Evolutionary conservation across 345 rosid species (phyloP).

Genomic region (Melastoma malabathricum): DNA sequence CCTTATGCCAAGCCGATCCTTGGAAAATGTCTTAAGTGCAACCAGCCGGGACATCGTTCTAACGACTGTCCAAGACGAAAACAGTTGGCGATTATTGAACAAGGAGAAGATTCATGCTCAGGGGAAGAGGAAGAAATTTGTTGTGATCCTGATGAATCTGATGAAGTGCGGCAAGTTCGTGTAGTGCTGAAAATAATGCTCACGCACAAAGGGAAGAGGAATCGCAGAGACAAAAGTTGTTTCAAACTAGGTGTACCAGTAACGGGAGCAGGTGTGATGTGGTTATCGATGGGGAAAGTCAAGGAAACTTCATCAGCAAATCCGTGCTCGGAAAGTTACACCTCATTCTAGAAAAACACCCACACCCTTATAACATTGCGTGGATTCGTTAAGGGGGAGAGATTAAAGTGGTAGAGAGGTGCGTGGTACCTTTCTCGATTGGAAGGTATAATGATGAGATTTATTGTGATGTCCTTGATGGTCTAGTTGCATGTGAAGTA

Average conservation of each 20-base stretch:
- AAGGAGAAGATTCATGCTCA: neutral
- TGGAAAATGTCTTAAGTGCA: neutral
- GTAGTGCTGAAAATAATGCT: neutral
- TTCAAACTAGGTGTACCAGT: neutral
- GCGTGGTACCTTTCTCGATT: neutral
- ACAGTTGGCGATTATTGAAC: neutral
- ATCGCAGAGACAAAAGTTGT: neutral
- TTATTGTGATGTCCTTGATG: neutral
- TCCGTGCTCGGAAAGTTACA: neutral
- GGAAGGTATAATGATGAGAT: neutral
- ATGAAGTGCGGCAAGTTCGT: neutral
- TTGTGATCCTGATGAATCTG: neutral
- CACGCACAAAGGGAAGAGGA: fast-evolving
- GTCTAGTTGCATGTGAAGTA: slow-evolving; percentile 5
- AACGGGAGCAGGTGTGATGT: neutral
- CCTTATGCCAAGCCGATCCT: neutral
- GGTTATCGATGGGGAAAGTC: neutral
- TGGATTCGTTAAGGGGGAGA: neutral
- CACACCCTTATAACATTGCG: neutral
- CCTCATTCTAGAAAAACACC: neutral
- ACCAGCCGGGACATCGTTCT: neutral
- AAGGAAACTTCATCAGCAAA: neutral
- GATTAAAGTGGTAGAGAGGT: neutral
- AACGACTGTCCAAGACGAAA: neutral
- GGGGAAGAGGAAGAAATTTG: neutral